phyloP scores from a whole-genome alignment of 805 yeast genomes.

The Metschnikowia sp. region DNA sequence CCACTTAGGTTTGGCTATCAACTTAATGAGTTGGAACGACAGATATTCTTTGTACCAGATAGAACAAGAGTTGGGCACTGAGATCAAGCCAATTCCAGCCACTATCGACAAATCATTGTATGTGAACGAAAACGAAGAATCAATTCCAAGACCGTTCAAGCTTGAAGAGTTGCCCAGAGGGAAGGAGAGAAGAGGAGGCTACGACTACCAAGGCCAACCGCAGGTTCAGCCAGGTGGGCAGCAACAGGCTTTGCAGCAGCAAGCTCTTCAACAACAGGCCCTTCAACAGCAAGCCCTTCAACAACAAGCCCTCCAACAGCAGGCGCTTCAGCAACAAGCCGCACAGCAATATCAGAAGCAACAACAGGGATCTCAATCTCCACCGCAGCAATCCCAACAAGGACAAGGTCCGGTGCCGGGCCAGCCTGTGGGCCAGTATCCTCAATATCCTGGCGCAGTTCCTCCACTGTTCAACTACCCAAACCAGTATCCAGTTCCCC shows the following conservation, averaged over 20 bases:
- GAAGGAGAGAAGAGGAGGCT: constrained; percentile 26
- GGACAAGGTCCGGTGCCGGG: constrained; percentile 28
- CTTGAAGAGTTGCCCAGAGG: constrained; percentile 56
- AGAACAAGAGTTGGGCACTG: constrained; percentile 96
- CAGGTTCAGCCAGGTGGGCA: constrained; percentile 6
- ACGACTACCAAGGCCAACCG: constrained; percentile 46
- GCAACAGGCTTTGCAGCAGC: constrained; percentile 5
- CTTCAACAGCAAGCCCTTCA: constrained; percentile 11
- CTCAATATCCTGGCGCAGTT: constrained; percentile 13
- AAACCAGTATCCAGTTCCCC: constrained; percentile 17
- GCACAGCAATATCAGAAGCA: neutral
- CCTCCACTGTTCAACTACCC: constrained; percentile 20
- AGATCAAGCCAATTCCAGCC: constrained; percentile 95
- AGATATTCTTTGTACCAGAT: constrained; percentile 89
- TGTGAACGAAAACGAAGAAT: constrained; percentile 73
- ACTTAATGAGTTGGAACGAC: constrained; percentile 95
- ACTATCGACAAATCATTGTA: constrained; percentile 84
- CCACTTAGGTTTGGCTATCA: constrained; percentile 95
- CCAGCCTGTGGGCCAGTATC: constrained; percentile 11
- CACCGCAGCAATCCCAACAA: constrained; percentile 2
- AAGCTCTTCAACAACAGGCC: constrained; percentile 8
- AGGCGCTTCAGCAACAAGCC: constrained; percentile 15
- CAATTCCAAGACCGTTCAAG: constrained; percentile 88
- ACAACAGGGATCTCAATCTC: neutral
- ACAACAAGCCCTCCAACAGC: constrained; percentile 19